A percentile compares a stretch with the other conserved stretches of the same genome.
These are phyloP conservation scores for Pseudotsuga menziesii DNA, from an alignment of 75 land plant genomes.

Conservation along the genomic window DNA sequence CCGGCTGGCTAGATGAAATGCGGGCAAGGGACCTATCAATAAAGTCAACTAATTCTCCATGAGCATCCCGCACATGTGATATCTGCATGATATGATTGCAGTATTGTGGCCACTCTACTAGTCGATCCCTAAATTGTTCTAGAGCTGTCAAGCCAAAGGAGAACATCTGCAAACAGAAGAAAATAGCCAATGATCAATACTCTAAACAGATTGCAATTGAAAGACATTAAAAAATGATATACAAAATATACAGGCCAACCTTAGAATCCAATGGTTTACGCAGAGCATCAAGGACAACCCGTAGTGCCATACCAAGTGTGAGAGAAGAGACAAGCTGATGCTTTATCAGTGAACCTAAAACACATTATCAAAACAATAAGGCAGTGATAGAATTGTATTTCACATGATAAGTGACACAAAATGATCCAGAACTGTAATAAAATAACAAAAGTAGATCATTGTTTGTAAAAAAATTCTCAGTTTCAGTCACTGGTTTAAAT, in stretches of 20 bases:
- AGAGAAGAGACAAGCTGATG: constrained; percentile 83
- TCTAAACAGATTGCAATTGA: not conserved
- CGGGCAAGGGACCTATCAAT: constrained; percentile 71
- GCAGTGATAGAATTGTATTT: not conserved
- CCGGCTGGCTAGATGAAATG: constrained; percentile 47
- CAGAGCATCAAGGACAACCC: constrained; percentile 80
- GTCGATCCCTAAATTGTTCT: constrained; percentile 80
- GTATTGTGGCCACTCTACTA: constrained; percentile 96
- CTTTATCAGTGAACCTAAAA: constrained; percentile 79
- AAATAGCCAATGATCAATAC: not conserved
- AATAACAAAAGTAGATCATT: not conserved
- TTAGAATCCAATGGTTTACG: constrained; percentile 89
- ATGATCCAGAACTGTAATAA: not conserved
- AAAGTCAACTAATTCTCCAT: constrained; percentile 70
- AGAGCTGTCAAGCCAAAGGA: constrained; percentile 79
- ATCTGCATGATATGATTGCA: constrained; percentile 97
- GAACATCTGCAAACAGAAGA: constrained; percentile 72
- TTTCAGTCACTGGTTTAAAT: too few species aligned
- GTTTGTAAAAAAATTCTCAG: too few species aligned
- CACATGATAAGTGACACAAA: not conserved
- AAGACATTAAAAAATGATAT: not conserved
- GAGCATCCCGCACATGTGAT: constrained; percentile 77
- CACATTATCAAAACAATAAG: not conserved
- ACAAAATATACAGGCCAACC: constrained; percentile 28
- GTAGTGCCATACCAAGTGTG: constrained; percentile 82